Conservation (phyloP, 164 flowering plant species). For the Umbilicus rupestris region DNA sequence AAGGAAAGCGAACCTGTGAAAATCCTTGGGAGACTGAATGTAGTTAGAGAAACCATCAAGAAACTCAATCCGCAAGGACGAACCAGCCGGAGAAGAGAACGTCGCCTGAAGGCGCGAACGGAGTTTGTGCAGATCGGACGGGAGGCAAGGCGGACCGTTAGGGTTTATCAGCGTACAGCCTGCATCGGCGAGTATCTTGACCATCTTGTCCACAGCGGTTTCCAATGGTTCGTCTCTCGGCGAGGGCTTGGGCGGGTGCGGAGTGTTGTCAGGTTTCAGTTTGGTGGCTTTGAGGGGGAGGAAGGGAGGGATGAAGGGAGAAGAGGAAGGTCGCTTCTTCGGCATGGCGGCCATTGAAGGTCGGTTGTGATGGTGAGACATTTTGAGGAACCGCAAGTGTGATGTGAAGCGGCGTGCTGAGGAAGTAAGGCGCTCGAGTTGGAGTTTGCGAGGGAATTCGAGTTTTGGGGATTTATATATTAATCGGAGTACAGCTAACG, state of each 20-base stretch:
- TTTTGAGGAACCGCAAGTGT: neutral
- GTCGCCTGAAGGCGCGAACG: constrained; percentile 40
- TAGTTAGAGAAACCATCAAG: constrained; percentile 49
- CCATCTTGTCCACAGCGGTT: constrained; percentile 27
- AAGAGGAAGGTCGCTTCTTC: constrained; percentile 20
- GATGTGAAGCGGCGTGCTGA: neutral
- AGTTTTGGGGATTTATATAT: neutral
- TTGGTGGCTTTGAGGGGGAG: constrained; percentile 20
- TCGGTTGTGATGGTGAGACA: constrained; percentile 1
- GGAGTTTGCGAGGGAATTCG: neutral
- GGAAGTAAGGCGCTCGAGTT: neutral
- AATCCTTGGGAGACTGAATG: constrained; percentile 29
- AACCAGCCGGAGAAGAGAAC: constrained; percentile 26
- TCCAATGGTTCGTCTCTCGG: neutral
- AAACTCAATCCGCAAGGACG: constrained; percentile 38
- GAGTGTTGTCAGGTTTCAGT: constrained; percentile 8
- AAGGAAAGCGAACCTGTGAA: constrained; percentile 30
- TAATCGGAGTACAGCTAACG: too few species aligned
- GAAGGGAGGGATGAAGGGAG: constrained; percentile 18
- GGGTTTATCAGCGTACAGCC: constrained; percentile 61
- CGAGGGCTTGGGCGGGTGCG: constrained; percentile 3
- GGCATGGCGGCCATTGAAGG: constrained; percentile 9
- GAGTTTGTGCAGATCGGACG: constrained; percentile 43
- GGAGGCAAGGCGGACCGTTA: constrained; percentile 49
- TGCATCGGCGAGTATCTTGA: constrained; percentile 53